These are phyloP conservation scores for Ustilago shanxiensis DNA, from an alignment of 1,284 basidiomycete species.

Conservation along the genomic window DNA sequence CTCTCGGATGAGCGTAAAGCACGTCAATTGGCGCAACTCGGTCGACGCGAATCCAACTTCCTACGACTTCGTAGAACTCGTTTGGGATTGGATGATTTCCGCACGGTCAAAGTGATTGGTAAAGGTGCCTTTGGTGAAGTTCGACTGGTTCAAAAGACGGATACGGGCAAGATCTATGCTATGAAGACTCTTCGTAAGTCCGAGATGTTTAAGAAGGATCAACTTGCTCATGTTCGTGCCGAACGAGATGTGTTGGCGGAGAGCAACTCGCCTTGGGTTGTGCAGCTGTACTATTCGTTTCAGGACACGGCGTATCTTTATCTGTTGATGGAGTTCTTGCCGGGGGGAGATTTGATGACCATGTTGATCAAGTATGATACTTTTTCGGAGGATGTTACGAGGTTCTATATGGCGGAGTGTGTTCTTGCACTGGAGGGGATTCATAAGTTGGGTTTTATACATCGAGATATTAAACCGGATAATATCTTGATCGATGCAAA, in stretches of 20 bases:
- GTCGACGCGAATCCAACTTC: conserved; percentile 83
- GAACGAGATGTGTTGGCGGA: conserved; percentile 97
- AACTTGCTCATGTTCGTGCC: conserved; percentile 98
- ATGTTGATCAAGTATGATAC: conserved; percentile 99
- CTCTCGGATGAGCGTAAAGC: conserved; percentile 84
- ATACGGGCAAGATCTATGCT: conserved; percentile 97
- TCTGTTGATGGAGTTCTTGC: conserved; percentile 98
- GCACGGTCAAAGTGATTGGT: conserved; percentile 97
- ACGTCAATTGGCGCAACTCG: conserved; percentile 89
- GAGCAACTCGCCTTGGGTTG: conserved; percentile 97
- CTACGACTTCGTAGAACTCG: conserved; percentile 90
- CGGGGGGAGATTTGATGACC: conserved; percentile 96
- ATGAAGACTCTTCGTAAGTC: conserved; percentile 99
- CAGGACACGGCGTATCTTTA: conserved; percentile 96
- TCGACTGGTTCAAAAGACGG: conserved; percentile 93
- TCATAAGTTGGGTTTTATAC: conserved; percentile 98
- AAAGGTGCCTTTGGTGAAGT: conserved; percentile 99
- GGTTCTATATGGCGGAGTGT: conserved; percentile 99
- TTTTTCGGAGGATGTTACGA: conserved; percentile 97
- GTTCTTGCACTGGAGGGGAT: conserved; percentile 98
- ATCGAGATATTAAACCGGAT: conserved; percentile 94
- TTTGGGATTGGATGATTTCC: conserved; percentile 92
- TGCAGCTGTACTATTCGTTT: conserved; percentile 98
- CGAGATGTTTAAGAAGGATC: conserved; percentile 98
- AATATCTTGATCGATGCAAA: conserved; percentile 96